Percentiles rank a stretch among this genome's conserved stretches.
Conservation (phyloP, 495 filamentous ascomycete genomes). For the Bombardia bombarda region DNA sequence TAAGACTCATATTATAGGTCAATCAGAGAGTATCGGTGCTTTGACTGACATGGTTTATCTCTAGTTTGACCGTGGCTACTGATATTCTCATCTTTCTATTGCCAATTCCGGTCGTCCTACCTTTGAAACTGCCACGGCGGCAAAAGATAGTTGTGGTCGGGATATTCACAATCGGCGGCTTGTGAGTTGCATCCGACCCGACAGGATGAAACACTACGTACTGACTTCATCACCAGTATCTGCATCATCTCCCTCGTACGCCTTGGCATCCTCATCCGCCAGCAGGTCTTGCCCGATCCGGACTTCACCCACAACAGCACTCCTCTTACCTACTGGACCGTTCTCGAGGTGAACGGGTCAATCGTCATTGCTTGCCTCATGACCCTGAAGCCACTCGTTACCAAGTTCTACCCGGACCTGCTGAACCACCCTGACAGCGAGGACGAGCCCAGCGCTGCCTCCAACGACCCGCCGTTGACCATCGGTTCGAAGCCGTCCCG, state of each 20-base stretch:
- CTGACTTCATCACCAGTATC: slow-evolving; percentile 6
- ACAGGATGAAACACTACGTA: background rate
- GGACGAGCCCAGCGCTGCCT: background rate
- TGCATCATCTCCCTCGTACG: slow-evolving; percentile 22
- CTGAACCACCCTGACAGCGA: background rate
- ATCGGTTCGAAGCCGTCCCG: slow-evolving; percentile 15
- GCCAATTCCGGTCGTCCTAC: slow-evolving; percentile 28
- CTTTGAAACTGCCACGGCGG: slow-evolving; percentile 23
- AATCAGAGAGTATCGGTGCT: background rate
- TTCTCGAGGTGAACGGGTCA: slow-evolving; percentile 18
- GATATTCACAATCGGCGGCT: slow-evolving; percentile 30
- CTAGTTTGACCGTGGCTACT: slow-evolving; percentile 35
- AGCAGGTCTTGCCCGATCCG: slow-evolving; percentile 3
- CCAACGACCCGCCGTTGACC: slow-evolving; percentile 10
- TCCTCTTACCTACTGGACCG: slow-evolving; percentile 12
- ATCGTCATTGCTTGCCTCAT: slow-evolving; percentile 20
- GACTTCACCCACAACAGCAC: slow-evolving; percentile 16
- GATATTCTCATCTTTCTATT: slow-evolving; percentile 38
- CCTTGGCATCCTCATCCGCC: slow-evolving; percentile 12
- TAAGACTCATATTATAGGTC: slow-evolving; percentile 1
- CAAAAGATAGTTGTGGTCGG: slow-evolving; percentile 28
- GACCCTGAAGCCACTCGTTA: slow-evolving; percentile 21
- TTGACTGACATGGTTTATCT: background rate
- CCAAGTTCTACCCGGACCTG: slow-evolving; percentile 11
- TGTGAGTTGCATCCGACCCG: slow-evolving; percentile 19